Conservation (phyloP, 2,329 filamentous ascomycete species). For the Rhynchosporium graminicola region DNA sequence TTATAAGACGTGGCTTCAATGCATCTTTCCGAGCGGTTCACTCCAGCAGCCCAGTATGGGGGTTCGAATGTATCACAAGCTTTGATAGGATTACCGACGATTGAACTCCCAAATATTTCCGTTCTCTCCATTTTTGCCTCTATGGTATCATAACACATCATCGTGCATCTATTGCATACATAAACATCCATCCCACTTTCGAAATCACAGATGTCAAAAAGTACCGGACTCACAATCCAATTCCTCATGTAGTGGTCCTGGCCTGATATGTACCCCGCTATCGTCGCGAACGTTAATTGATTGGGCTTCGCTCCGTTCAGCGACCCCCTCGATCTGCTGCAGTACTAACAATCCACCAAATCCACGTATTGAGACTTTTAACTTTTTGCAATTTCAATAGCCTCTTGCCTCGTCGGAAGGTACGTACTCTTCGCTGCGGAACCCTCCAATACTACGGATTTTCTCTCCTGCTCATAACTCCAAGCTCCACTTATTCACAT, state of each 20-base stretch:
- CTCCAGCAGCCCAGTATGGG: slow-evolving; percentile 1
- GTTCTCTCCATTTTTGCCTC: neutral
- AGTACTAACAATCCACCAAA: too few relatives aligned
- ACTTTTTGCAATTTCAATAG: too few relatives aligned
- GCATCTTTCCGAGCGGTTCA: neutral
- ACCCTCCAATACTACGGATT: too few relatives aligned
- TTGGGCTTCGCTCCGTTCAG: neutral
- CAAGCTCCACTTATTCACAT: neutral
- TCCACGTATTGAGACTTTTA: too few relatives aligned
- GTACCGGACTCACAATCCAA: neutral
- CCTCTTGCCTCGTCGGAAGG: too few relatives aligned
- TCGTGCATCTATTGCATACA: neutral
- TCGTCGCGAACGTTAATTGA: neutral
- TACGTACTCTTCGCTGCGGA: too few relatives aligned
- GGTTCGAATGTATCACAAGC: neutral
- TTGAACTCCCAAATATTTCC: neutral
- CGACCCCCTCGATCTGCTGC: neutral
- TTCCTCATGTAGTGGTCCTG: neutral
- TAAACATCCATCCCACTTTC: slow-evolving; percentile 1
- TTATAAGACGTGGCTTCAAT: neutral
- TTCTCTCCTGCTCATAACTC: too few relatives aligned
- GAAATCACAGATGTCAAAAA: neutral
- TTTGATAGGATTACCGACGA: neutral
- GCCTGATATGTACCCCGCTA: neutral
- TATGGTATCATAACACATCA: neutral